Conservation (phyloP, 1,139 yeast genomes). For the Yamadazyma atmosphaerica region DNA sequence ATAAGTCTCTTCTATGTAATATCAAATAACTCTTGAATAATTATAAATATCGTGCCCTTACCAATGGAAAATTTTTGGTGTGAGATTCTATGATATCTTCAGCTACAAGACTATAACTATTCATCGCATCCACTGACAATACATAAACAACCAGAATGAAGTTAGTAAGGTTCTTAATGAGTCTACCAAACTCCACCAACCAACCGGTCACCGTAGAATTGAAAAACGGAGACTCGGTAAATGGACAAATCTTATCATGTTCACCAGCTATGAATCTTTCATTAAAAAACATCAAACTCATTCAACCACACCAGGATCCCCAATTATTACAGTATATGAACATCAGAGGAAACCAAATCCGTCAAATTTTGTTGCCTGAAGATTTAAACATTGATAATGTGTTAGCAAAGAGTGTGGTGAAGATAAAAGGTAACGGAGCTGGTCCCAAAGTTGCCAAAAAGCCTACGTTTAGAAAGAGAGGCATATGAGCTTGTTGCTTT, state of each 20-base stretch:
- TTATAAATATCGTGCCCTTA: neutral
- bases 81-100: neutral
- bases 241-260: slow-evolving; percentile 66
- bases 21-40: too few relatives aligned
- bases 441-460: slow-evolving; percentile 26
- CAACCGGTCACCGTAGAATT: slow-evolving; percentile 92
- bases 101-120: too few relatives aligned
- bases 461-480: slow-evolving; percentile 4
- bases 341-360: slow-evolving; percentile 85
- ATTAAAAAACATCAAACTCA: slow-evolving; percentile 77
- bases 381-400: slow-evolving; percentile 79
- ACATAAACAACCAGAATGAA: slow-evolving; percentile 29
- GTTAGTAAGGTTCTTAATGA: slow-evolving; percentile 74
- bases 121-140: neutral
- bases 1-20: too few relatives aligned
- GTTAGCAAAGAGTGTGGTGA: slow-evolving; percentile 47
- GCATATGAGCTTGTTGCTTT: neutral
- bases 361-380: slow-evolving; percentile 86
- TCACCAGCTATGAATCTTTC: slow-evolving; percentile 93
- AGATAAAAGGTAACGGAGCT: slow-evolving; percentile 42
- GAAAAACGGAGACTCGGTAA: slow-evolving; percentile 69
- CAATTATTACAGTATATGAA: slow-evolving; percentile 75
- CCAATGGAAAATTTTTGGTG: neutral
- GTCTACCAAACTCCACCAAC: slow-evolving; percentile 60
- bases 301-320: slow-evolving; percentile 71